phyloP scores from a whole-genome alignment of 129 eudicot species.

The Centaurea solstitialis region DNA sequence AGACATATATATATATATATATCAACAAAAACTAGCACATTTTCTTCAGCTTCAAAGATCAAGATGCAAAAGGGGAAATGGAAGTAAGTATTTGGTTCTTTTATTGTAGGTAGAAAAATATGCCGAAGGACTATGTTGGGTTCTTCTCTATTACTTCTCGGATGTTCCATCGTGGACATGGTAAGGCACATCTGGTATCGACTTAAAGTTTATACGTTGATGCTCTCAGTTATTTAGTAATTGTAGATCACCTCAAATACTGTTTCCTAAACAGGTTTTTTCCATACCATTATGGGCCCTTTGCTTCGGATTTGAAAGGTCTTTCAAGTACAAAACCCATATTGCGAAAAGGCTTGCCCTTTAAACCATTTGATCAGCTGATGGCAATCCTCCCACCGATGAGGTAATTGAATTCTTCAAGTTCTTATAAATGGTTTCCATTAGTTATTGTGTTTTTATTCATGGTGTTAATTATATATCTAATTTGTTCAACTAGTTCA shows the following conservation, averaged over 20 bases:
- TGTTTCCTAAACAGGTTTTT: slow-evolving; percentile 40
- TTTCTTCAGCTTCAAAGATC: background rate
- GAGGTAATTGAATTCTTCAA: slow-evolving; percentile 36
- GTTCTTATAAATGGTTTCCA: background rate
- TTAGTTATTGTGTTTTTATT: background rate
- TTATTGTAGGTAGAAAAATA: slow-evolving; percentile 51
- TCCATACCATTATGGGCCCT: slow-evolving; percentile 62
- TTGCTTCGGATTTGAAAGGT: slow-evolving; percentile 73
- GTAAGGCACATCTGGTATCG: slow-evolving; percentile 21
- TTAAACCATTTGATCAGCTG: slow-evolving; percentile 67
- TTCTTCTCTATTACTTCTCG: slow-evolving; percentile 53
- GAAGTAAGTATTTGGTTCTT: background rate
- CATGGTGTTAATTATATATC: background rate
- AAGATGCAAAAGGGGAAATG: background rate
- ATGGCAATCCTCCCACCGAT: slow-evolving; percentile 72
- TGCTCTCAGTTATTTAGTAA: background rate
- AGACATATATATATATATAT: too few species aligned
- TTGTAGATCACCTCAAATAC: background rate
- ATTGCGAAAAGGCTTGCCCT: slow-evolving; percentile 53
- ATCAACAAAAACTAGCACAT: background rate
- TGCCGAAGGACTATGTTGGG: slow-evolving; percentile 72
- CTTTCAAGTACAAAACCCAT: slow-evolving; percentile 34
- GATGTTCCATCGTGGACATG: slow-evolving; percentile 74
- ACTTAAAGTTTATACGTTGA: background rate
- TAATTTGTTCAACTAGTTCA: slow-evolving; percentile 34